These are phyloP conservation scores for Moesziomyces sp. DNA, from an alignment of 1,284 basidiomycete species.

Conservation along the genomic window DNA sequence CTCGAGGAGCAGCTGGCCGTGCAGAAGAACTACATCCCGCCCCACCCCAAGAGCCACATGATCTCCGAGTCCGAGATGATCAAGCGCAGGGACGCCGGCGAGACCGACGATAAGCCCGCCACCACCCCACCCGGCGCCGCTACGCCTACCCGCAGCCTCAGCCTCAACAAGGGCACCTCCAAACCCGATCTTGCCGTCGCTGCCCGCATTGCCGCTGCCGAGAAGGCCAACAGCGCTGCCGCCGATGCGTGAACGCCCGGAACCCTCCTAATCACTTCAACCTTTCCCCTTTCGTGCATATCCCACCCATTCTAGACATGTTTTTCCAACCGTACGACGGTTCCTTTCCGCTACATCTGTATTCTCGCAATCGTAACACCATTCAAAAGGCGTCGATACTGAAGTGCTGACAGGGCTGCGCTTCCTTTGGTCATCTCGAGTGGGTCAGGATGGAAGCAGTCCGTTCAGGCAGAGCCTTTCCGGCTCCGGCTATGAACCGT, in stretches of 20 bases:
- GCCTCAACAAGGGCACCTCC: conserved; percentile 23
- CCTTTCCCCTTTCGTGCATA: neutral
- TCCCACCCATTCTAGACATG: conserved; percentile 9
- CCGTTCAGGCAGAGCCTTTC: too few relatives aligned
- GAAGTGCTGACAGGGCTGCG: too few relatives aligned
- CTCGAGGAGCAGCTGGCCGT: conserved; percentile 80
- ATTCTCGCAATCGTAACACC: conserved; percentile 30
- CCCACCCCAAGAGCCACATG: conserved; percentile 70
- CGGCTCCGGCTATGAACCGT: too few relatives aligned
- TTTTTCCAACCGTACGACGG: conserved; percentile 4
- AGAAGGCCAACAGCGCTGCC: conserved; percentile 38
- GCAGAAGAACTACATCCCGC: conserved; percentile 74
- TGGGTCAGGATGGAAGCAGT: too few relatives aligned
- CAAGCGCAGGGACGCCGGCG: conserved; percentile 40
- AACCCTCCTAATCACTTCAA: neutral
- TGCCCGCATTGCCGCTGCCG: conserved; percentile 43
- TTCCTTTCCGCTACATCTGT: conserved; percentile 21
- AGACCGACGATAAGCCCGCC: conserved; percentile 46
- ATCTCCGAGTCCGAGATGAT: conserved; percentile 56
- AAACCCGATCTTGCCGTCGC: conserved; percentile 40
- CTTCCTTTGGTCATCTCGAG: too few relatives aligned
- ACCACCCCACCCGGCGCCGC: conserved; percentile 49
- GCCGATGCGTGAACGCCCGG: conserved; percentile 4
- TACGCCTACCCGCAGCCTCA: conserved; percentile 45
- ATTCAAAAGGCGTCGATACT: neutral